phyloP scores from a whole-genome alignment of 805 yeast species.

The Ogataea parapolymorpha region DNA sequence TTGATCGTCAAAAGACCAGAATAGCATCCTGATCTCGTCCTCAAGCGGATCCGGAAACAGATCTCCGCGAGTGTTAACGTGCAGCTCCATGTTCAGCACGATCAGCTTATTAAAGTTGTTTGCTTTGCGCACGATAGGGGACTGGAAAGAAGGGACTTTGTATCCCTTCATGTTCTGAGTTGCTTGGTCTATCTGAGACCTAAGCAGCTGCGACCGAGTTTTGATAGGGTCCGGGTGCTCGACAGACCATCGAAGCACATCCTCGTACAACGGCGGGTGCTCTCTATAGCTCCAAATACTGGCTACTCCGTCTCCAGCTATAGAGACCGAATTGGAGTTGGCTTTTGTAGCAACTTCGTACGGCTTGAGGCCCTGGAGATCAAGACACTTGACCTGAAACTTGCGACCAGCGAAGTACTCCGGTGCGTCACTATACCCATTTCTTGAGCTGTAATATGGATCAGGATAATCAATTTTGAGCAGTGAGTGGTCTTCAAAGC shows the following conservation, averaged over 20 bases:
- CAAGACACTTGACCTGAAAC: constrained; percentile 44
- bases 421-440: constrained; percentile 52
- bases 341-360: constrained; percentile 8
- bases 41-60: constrained; percentile 59
- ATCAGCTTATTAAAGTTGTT: constrained; percentile 46
- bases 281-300: constrained; percentile 44
- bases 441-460: constrained; percentile 57
- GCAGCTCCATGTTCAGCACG: constrained; percentile 65
- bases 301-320: neutral
- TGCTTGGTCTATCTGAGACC: constrained; percentile 52
- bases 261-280: constrained; percentile 46
- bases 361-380: constrained; percentile 25
- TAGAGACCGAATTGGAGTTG: constrained; percentile 4
- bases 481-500: constrained; percentile 43
- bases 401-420: constrained; percentile 66
- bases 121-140: constrained; percentile 31
- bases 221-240: constrained; percentile 15
- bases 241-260: constrained; percentile 37
- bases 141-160: constrained; percentile 35
- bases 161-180: constrained; percentile 40
- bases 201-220: constrained; percentile 17
- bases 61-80: constrained; percentile 50
- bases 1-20: constrained; percentile 59
- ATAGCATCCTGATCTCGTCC: constrained; percentile 58
- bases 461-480: constrained; percentile 53